Conservation (phyloP, 192 early-diverging fungal species). For the Lunasporangiospora selenospora region DNA sequence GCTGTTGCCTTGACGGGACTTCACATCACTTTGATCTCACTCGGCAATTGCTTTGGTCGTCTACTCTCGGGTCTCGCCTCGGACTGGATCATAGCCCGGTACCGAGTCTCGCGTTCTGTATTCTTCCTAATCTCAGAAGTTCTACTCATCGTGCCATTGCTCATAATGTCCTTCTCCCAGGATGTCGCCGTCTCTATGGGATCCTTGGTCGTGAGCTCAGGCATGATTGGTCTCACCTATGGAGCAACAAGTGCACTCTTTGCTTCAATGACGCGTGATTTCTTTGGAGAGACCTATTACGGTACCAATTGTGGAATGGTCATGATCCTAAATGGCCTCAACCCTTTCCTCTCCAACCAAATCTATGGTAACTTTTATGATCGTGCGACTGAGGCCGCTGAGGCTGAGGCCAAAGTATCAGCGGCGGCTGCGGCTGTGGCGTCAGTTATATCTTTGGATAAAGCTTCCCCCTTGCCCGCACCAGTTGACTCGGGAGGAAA, state of each 20-base stretch:
- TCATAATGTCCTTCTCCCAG: slow-evolving; percentile 36
- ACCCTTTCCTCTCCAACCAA: slow-evolving; percentile 44
- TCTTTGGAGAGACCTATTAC: slow-evolving; percentile 40
- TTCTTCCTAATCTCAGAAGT: slow-evolving; percentile 40
- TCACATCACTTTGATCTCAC: slow-evolving; percentile 37
- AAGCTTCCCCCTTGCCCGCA: no score
- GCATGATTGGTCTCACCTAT: slow-evolving; percentile 39
- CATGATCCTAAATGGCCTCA: slow-evolving; percentile 43
- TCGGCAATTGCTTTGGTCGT: slow-evolving; percentile 46
- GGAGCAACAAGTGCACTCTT: slow-evolving; percentile 40
- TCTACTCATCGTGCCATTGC: slow-evolving; percentile 28
- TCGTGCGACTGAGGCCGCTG: no score
- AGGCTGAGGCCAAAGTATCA: no score
- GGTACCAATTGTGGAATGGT: slow-evolving; percentile 41
- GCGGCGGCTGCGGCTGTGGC: no score
- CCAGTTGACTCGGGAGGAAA: no score
- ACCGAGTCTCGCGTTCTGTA: slow-evolving; percentile 44
- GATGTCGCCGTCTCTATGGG: slow-evolving; percentile 11
- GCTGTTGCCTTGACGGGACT: slow-evolving; percentile 30
- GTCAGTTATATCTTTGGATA: no score
- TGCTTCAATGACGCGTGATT: slow-evolving; percentile 41
- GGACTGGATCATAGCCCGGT: slow-evolving; percentile 42
- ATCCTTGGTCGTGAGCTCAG: slow-evolving; percentile 15
- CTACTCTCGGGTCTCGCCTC: slow-evolving; percentile 36
- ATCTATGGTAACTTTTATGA: slow-evolving; percentile 46